Percentiles rank a stretch among this genome's conserved stretches.
Conservation (phyloP, 1,284 basidiomycete species). For the Ceratobasidium sp. region DNA sequence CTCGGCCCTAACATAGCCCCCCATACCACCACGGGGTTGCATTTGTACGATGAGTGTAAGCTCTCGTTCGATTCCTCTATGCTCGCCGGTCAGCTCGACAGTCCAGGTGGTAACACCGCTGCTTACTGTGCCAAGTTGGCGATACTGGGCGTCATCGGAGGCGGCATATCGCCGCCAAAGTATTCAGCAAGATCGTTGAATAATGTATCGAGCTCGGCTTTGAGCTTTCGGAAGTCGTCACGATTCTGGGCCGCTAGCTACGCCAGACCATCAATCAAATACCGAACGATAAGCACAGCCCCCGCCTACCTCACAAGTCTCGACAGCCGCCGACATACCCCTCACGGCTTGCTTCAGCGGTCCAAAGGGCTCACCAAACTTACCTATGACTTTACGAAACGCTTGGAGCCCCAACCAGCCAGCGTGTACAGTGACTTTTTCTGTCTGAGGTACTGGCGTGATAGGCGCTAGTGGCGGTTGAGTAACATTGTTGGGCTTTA, state of each 20-base stretch:
- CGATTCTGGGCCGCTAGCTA: neutral
- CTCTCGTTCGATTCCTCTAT: neutral
- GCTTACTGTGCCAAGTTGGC: neutral
- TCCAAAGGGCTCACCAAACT: neutral
- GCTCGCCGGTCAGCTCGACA: too few relatives aligned
- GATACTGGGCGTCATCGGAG: neutral
- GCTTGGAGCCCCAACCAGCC: neutral
- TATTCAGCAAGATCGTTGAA: neutral
- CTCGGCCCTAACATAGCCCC: neutral
- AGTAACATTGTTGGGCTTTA: too few relatives aligned
- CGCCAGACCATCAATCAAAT: neutral
- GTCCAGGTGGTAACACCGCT: neutral
- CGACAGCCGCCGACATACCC: neutral
- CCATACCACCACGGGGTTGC: neutral
- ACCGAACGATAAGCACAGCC: neutral
- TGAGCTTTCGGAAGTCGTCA: neutral
- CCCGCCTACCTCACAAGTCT: neutral
- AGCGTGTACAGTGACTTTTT: too few relatives aligned
- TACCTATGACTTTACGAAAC: neutral
- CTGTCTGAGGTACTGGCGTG: too few relatives aligned
- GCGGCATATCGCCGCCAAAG: neutral
- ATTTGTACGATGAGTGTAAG: neutral
- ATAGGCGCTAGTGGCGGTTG: too few relatives aligned
- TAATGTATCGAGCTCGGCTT: neutral
- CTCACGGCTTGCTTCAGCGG: neutral